Evolutionary conservation across 306 rosid species (phyloP), one percentile per base, ranked within the genome.

Genomic region (Rosa persica): DNA sequence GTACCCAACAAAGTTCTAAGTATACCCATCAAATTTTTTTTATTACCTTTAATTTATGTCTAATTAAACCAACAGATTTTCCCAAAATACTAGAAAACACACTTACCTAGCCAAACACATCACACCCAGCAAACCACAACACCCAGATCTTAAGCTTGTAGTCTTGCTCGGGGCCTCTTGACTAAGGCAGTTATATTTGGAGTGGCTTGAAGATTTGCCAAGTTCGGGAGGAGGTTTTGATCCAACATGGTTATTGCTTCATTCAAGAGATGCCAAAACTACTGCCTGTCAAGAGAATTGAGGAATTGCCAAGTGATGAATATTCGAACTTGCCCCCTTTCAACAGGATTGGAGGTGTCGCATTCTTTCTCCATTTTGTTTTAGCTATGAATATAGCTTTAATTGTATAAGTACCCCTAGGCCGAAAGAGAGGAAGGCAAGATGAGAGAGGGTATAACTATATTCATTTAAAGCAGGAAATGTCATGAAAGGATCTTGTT

Each of bases 171-270:
- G 17, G 97, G 99, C 23, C 87, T 95, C 54, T 81, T 95, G 79
- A 95, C 99, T 8, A 95, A 95, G 80, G 96, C 98, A 25, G 87
- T 95, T 58, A 86, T 95, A 68, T 93, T 95, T 67, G 99, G 99
- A 71, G 91, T 95, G 25, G 99, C 98, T 23, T 85, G 98, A 67
- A 87, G 96, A 80, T 91, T 93, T 79, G 94, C 88, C 0, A 91
- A 90, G 67, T 87, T 91, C 4, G 98, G 98, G 74, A 89, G 94
- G 85, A 84, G 90, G 70, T 87, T 91, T 67, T 86, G 90, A 88
- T 57, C 73, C 62, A 22, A 19, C 60, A 55, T 75, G 81, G 12
- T 51, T 84, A 79, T 77, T 62, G 68, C 76, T 39, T 57, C 55
- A 40, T 81, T 67, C 47, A 5, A 43, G 58, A 83, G 88, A 77